Evolutionary conservation across 345 rosid species (phyloP).

Genomic region (Populus tremula): DNA sequence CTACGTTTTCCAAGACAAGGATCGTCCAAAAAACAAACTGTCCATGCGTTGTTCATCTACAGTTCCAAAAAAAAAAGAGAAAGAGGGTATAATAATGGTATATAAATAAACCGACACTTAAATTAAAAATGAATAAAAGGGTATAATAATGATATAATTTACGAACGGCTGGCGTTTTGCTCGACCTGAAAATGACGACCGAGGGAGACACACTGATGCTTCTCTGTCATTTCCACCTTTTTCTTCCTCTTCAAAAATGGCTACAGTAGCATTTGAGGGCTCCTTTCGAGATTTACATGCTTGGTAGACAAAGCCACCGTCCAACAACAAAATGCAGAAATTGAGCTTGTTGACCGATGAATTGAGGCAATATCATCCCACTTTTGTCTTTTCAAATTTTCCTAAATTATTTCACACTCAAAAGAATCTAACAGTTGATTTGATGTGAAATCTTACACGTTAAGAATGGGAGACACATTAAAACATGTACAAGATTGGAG

Average conservation of each 20-base stretch:
- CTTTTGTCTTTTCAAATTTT: not conserved
- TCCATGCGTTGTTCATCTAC: too few species aligned
- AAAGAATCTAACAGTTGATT: not conserved
- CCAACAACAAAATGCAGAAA: constrained; percentile 3
- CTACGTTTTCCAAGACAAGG: too few species aligned
- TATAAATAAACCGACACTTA: too few species aligned
- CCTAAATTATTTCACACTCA: not conserved
- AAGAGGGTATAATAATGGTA: too few species aligned
- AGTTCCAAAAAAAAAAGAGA: too few species aligned
- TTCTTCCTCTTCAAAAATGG: not conserved
- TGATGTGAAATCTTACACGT: not conserved
- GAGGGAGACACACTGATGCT: not conserved
- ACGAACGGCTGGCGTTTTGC: not conserved
- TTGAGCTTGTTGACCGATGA: not conserved
- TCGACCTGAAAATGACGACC: not conserved
- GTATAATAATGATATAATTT: not conserved
- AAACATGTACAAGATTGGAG: not conserved
- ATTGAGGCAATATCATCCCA: not conserved
- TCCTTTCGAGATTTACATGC: not conserved
- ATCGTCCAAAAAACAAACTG: too few species aligned
- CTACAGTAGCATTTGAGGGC: not conserved
- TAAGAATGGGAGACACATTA: not conserved
- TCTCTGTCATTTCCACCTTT: not conserved
- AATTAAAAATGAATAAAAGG: too few species aligned
- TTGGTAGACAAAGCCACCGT: constrained; percentile 8